These are phyloP conservation scores for Trametes elegans DNA, from an alignment of 768 basidiomycete species.

Conservation along the genomic window DNA sequence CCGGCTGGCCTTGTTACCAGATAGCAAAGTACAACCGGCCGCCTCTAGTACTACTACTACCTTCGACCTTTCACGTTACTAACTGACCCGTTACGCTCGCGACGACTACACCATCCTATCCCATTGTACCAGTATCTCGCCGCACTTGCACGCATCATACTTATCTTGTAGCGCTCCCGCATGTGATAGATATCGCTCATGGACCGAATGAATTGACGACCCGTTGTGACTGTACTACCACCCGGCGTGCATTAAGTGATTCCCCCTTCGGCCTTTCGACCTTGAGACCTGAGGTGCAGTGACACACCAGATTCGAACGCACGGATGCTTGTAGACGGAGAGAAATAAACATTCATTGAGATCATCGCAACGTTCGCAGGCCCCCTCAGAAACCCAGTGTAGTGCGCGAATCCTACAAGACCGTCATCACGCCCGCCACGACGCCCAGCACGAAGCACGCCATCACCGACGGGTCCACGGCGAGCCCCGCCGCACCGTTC, in stretches of 20 bases:
- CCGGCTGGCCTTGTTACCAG: neutral
- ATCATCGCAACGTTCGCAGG: too few species aligned
- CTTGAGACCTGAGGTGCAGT: too few species aligned
- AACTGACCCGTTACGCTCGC: conserved; percentile 1
- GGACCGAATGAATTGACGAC: conserved; percentile 3
- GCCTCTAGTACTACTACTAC: conserved; percentile 6
- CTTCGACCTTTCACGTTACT: conserved; percentile 21
- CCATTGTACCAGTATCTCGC: conserved; percentile 17
- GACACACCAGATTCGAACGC: too few species aligned
- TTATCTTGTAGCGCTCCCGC: neutral
- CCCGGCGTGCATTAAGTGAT: neutral
- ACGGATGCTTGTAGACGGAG: too few species aligned
- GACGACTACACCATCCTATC: conserved; percentile 8
- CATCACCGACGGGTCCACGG: neutral
- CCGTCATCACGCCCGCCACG: neutral
- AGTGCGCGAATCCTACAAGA: neutral
- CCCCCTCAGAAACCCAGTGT: neutral
- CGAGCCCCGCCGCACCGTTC: neutral
- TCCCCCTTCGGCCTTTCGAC: too few species aligned
- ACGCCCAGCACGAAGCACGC: conserved; percentile 3
- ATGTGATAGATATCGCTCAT: conserved; percentile 13
- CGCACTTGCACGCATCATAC: conserved; percentile 7
- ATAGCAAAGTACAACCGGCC: conserved; percentile 20
- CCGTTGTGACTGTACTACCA: neutral
- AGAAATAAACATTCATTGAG: too few species aligned